These are phyloP conservation scores for Quambalaria eucalypti DNA, from an alignment of 1,284 basidiomycete species.

Conservation along the genomic window DNA sequence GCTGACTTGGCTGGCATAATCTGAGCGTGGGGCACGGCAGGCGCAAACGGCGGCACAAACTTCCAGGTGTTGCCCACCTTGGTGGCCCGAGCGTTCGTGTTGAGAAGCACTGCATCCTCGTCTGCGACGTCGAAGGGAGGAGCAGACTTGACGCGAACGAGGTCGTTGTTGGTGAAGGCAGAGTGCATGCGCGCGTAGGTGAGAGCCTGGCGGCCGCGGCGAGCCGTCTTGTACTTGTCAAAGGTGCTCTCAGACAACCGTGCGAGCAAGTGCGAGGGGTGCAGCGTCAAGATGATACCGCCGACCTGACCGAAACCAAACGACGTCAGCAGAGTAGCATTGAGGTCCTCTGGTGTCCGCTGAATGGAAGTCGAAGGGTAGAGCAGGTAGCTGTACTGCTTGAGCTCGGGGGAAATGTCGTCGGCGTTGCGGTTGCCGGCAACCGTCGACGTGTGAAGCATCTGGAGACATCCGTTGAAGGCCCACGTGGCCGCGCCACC, in stretches of 20 bases:
- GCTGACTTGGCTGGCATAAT: slow-evolving; percentile 22
- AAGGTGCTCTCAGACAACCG: slow-evolving; percentile 67
- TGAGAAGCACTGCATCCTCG: slow-evolving; percentile 78
- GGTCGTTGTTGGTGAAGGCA: slow-evolving; percentile 33
- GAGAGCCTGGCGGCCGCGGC: slow-evolving; percentile 27
- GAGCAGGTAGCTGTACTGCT: slow-evolving; percentile 79
- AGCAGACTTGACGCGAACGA: slow-evolving; percentile 84
- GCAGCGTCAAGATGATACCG: slow-evolving; percentile 75
- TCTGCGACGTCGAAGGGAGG: slow-evolving; percentile 83
- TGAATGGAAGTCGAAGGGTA: slow-evolving; percentile 89
- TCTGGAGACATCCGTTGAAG: slow-evolving; percentile 83
- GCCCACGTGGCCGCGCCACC: slow-evolving; percentile 78
- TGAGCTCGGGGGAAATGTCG: slow-evolving; percentile 87
- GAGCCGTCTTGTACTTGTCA: slow-evolving; percentile 58
- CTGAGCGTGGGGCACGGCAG: slow-evolving; percentile 13
- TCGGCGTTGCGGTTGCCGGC: slow-evolving; percentile 73
- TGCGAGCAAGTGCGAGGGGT: slow-evolving; percentile 84
- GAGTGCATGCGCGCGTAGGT: slow-evolving; percentile 42
- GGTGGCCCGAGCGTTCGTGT: slow-evolving; percentile 69
- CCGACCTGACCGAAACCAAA: slow-evolving; percentile 97
- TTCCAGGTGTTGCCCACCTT: slow-evolving; percentile 31
- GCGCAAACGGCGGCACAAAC: slow-evolving; percentile 31
- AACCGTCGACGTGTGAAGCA: slow-evolving; percentile 72
- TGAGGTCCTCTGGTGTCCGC: slow-evolving; percentile 35
- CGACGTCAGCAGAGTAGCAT: slow-evolving; percentile 58